Base-by-base conservation (phyloP, 1,139 yeast species). In the Lodderomyces pseudojiufengensis region DNA sequence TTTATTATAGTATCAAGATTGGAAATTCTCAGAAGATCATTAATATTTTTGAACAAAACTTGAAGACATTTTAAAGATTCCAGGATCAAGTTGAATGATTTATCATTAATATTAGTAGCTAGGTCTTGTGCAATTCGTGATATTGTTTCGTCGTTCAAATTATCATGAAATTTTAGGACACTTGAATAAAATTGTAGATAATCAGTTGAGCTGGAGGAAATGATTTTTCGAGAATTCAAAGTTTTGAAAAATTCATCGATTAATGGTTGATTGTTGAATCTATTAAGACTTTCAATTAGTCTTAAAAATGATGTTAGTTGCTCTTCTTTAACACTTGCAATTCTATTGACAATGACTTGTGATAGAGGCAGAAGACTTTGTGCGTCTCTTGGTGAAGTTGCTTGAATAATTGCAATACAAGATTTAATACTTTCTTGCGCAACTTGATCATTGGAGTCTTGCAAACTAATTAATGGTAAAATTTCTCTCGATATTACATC, bases 31-130 rank as follows among this genome's bases (percentile, higher is more conserved):
- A 58, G 55, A 9, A 73, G 36, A 11, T 28, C 32, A 16, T 32
- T 28, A 5, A 7, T 18, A 24, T 39, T 37, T n/a, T 33, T 31
- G 20, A 40, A 36, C 9, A 45, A 35, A 14, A 38, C n/a, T 11
- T 26, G 39, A 24, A 46, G 54, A 2, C 75, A 63, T 31, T 55
- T 63, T 27, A 80, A 57, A 9, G 77, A 73, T 42, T 78, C 82
- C 11, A 66, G 54, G 9, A 78, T 63, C 23, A 76, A 64, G 47
- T 75, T 78, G 50, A 58, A 52, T 1, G 64, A 52, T 31, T 54
- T 54, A 35, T 59, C 58, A 21, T 51, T 47, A 23, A 76, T 69
- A 1, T 72, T 59, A 18, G 58, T 64, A 2, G 61, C 55, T 27
- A 78, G 53, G 9, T 80, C 80, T 8, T 50, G 43, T 10, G 64